Conservation (phyloP, 495 filamentous ascomycete species). For the Filosporella fistucella region DNA sequence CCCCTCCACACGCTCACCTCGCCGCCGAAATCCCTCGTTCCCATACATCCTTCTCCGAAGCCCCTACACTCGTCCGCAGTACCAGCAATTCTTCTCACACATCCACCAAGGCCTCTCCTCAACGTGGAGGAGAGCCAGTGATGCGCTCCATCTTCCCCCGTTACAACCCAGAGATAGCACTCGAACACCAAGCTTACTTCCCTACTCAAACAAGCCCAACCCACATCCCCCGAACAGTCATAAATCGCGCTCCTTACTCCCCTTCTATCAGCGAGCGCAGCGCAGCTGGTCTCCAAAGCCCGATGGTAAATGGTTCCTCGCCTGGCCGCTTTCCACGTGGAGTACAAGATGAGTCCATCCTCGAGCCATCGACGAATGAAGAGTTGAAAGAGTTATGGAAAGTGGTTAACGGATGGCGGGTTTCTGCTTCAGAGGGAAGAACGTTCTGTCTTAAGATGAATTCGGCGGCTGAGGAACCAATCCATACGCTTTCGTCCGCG, state of each 20-base stretch:
- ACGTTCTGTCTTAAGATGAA: slow-evolving; percentile 46
- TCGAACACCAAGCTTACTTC: slow-evolving; percentile 65
- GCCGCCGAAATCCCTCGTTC: slow-evolving; percentile 35
- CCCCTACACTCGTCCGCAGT: slow-evolving; percentile 43
- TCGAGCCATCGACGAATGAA: slow-evolving; percentile 42
- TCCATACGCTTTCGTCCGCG: slow-evolving; percentile 46
- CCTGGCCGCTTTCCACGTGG: slow-evolving; percentile 31
- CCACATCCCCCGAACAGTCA: slow-evolving; percentile 49
- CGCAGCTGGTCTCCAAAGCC: slow-evolving; percentile 24
- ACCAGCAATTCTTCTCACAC: slow-evolving; percentile 39
- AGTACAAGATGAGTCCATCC: slow-evolving; percentile 37
- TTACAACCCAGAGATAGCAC: slow-evolving; percentile 68
- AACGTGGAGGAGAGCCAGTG: slow-evolving; percentile 32
- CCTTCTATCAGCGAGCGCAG: slow-evolving; percentile 30
- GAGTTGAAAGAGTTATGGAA: slow-evolving; percentile 51
- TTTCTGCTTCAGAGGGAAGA: slow-evolving; percentile 41
- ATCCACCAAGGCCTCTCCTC: slow-evolving; percentile 30
- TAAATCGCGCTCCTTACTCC: slow-evolving; percentile 52
- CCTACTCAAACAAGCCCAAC: slow-evolving; percentile 51
- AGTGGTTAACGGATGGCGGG: slow-evolving; percentile 50
- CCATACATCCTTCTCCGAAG: slow-evolving; percentile 45
- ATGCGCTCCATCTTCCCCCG: slow-evolving; percentile 76
- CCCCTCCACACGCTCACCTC: slow-evolving; percentile 29
- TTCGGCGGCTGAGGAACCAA: slow-evolving; percentile 38
- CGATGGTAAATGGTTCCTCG: slow-evolving; percentile 25